These are phyloP conservation scores for Trichomonas gallinae DNA, from an alignment of 208 protist species.

Conservation along the genomic window DNA sequence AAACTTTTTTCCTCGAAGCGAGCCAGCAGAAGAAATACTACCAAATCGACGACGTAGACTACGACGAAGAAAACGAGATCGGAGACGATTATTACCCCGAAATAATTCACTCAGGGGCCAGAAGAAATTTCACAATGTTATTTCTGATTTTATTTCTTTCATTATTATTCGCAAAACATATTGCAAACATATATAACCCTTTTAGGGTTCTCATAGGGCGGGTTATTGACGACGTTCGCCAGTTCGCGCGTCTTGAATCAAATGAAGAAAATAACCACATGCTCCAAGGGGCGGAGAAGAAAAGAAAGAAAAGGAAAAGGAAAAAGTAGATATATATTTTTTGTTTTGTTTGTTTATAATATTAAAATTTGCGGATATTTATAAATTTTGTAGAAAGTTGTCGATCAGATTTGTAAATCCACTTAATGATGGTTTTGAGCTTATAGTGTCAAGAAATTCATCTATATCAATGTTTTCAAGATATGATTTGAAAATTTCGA, in stretches of 20 bases:
- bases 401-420: too few relatives aligned
- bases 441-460: too few relatives aligned
- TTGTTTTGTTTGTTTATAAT: too few relatives aligned
- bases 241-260: background rate
- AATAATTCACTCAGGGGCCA: background rate
- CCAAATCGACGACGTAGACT: background rate
- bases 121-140: background rate
- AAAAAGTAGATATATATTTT: background rate
- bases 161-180: background rate
- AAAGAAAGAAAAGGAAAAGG: background rate
- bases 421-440: too few relatives aligned
- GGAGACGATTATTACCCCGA: background rate
- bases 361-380: too few relatives aligned
- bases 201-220: background rate
- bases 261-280: background rate
- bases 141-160: background rate
- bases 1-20: background rate
- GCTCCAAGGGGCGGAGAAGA: background rate
- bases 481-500: too few relatives aligned
- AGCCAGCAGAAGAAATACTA: background rate
- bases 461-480: too few relatives aligned
- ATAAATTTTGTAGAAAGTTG: too few relatives aligned
- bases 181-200: background rate
- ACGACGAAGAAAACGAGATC: background rate
- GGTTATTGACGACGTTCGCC: background rate